phyloP scores from a whole-genome alignment of 2,329 filamentous ascomycete genomes.

The Sphaerulina populicola region DNA sequence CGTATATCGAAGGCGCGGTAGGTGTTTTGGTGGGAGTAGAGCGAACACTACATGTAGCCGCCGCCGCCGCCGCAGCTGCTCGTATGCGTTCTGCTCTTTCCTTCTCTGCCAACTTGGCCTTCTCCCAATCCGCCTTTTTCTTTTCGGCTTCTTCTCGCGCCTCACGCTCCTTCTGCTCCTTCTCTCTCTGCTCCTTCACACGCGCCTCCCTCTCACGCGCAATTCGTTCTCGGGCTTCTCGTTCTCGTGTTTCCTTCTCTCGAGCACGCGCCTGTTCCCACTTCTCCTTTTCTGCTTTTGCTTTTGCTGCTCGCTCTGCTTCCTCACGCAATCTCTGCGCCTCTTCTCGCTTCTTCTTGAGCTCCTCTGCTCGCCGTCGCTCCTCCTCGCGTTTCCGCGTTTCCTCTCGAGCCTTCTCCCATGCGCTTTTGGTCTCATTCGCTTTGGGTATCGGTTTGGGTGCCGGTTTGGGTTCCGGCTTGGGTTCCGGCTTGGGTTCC shows the following conservation, averaged over 20 bases:
- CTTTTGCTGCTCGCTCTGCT: conserved; percentile 39
- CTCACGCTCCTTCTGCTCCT: conserved; percentile 35
- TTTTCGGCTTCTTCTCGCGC: conserved; percentile 35
- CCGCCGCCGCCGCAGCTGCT: conserved; percentile 19
- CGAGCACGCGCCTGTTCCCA: conserved; percentile 45
- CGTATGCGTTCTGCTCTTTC: conserved; percentile 21
- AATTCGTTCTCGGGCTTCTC: conserved; percentile 41
- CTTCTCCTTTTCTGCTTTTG: conserved; percentile 44
- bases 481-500: too few relatives aligned
- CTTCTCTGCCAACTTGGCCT: conserved; percentile 21
- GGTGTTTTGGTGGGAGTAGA: conserved; percentile 17
- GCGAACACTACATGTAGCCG: conserved; percentile 29
- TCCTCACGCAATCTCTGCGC: conserved; percentile 46
- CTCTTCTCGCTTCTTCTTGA: conserved; percentile 51
- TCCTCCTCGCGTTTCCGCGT: conserved; percentile 57
- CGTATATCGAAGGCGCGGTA: conserved; percentile 32
- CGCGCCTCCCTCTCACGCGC: conserved; percentile 32
- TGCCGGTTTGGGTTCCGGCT: conserved; percentile 18
- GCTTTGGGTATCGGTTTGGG: conserved; percentile 22
- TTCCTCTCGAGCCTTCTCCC: conserved; percentile 64
- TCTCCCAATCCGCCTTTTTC: conserved; percentile 36
- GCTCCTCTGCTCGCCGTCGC: conserved; percentile 50
- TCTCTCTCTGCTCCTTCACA: conserved; percentile 36
- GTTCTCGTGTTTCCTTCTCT: conserved; percentile 43
- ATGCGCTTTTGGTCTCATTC: conserved; percentile 33